phyloP scores from a whole-genome alignment of 2,329 filamentous ascomycete species.

The Diaporthe sp. region DNA sequence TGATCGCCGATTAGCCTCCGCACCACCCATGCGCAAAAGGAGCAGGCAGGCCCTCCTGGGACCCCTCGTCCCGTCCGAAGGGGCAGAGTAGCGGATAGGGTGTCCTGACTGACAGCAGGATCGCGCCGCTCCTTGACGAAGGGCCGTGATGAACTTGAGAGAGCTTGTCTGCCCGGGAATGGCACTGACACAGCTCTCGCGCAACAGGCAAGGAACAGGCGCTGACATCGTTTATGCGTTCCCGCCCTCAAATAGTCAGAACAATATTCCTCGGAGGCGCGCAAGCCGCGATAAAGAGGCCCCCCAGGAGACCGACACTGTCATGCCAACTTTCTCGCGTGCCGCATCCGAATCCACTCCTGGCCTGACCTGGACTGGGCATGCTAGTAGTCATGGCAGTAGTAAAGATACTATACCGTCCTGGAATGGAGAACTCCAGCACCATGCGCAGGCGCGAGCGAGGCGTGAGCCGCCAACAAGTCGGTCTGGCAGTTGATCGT shows the following conservation, averaged over 20 bases:
- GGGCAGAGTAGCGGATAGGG: not conserved
- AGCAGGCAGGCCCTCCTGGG: not conserved
- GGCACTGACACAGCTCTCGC: not conserved
- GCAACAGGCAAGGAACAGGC: not conserved
- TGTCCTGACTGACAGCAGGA: constrained; percentile 20
- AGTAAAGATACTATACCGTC: not conserved
- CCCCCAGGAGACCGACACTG: not conserved
- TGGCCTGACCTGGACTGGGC: not conserved
- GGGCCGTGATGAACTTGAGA: not conserved
- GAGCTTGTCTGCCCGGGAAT: not conserved
- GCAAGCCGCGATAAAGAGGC: constrained; percentile 28
- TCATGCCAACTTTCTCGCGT: not conserved
- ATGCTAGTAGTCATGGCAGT: not conserved
- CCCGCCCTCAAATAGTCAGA: not conserved
- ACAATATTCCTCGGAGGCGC: constrained; percentile 24
- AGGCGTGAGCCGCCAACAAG: constrained; percentile 13
- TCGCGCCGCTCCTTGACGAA: constrained; percentile 10
- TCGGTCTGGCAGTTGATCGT: constrained; percentile 18
- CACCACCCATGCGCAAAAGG: constrained; percentile 14
- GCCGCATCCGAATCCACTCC: not conserved
- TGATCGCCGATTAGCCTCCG: constrained; percentile 30
- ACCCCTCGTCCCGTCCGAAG: constrained; percentile 15
- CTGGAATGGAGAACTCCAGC: constrained; percentile 18
- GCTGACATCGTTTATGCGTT: constrained; percentile 20
- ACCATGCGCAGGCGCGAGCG: not conserved